Evolutionary conservation across 2,329 filamentous ascomycete genomes (phyloP), one percentile per base, ranked within the genome.

Genomic region (Colletotrichum lini): DNA sequence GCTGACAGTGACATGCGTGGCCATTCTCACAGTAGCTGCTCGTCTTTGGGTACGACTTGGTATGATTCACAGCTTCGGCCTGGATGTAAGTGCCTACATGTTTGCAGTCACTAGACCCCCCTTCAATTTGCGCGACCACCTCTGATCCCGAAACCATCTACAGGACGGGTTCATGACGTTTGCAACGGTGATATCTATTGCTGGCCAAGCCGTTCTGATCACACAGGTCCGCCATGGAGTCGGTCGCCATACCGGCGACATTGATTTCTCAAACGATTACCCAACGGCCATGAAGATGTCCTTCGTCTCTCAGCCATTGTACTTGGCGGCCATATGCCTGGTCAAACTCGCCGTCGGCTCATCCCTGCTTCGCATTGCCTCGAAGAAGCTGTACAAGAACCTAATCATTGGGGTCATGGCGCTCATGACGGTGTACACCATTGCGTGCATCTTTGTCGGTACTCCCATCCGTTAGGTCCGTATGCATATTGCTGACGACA

Each of bases 11-110:
- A 81, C 82, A 16, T 75, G 77, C 0, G 52, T 82, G 15, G 82
- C 84, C 2, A 74, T 80, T 0, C 59, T 85, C 12, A 76, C 80
- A 1, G 82, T 86, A 1, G 8, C 80, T 5, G 76, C 83, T n/a
- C 82, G 85, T 40, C 75, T 83, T 44, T 86, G 85, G 68, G 87
- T 88, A 35, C 82, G 87, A 13, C 35, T 82, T 2, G 74, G 77
- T 13, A 82, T 88, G 76, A 80, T 89, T 54, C 84, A 82, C 30
- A 84, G 83, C 38, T 79, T 85, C 54, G 86, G 86, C 2, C 74
- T 79, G 30, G 87, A 89, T 78, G 87, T 80, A 72, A 30, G 26
- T 30, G 26, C 5, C 23, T 26, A 26, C 23, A 26, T 26, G 23
- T 26, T 30, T 30, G 66, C 79, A 75, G 21, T n/a, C 18, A n/a